Base-by-base conservation (phyloP, 768 basidiomycete genomes). In the Mycena haematopus region DNA sequence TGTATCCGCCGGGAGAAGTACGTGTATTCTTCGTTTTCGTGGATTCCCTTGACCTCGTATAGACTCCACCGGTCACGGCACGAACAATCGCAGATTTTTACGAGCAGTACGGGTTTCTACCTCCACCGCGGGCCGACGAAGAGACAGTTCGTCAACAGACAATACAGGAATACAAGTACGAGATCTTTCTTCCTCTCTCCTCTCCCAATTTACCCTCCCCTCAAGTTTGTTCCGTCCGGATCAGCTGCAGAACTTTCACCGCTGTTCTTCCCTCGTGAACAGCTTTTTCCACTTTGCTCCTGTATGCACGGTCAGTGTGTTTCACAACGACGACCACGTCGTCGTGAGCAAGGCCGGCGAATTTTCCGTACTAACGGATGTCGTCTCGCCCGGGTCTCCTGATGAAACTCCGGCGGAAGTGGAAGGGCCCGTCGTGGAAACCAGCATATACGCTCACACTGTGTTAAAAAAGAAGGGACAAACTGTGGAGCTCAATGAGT, bases 81-180 rank as follows among this genome's bases (percentile, higher is more conserved):
- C 40, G 40, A 21, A 49, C 36, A 2, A 54, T 65, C 35, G 60
- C 64, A 21, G 52, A 60, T 33, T 65, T 65, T 36, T 65, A 65
- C 35, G 44, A 57, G 9, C 25, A 61, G 17, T 52, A 57, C n/a
- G 51, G 55, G 19, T 65, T 65, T 19, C 51, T 65, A 14, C 64
- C 64, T 19, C 59, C 64, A 4, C 64, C 64, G 14, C 58, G 63
- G 0, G 63, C 63, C 27, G 63, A 64, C 53, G 57, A 60, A 46
- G 63, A 64, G 46, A 38, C 27, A 9, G 49, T 50, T 15, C 52
- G 63, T 5, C 36, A 21, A 10, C 57, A 44, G 22, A 50, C 58
- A 5, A 64, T 64, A 19, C 46, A 54, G 29, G 63, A 64, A 55
- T 64, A 64, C 63, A 64, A 64, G 63, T 64, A 9, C 46, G 53